Evolutionary conservation across 352 stramenopile genomes (phyloP).

Genomic region (Pythium phragmitis): DNA sequence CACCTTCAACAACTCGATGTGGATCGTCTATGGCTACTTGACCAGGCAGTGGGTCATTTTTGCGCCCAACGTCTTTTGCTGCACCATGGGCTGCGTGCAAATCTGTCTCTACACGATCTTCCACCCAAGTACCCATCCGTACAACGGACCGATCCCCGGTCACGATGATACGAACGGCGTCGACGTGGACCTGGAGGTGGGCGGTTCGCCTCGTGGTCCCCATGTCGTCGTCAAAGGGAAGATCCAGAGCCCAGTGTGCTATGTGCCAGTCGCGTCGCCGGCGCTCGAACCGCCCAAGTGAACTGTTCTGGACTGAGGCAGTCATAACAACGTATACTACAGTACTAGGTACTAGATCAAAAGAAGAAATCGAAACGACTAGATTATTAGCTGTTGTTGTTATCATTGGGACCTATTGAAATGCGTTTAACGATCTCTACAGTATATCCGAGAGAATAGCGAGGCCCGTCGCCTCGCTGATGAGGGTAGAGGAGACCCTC

Average conservation of each 20-base stretch:
- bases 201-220: background rate
- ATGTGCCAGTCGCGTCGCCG: background rate
- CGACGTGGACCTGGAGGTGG: background rate
- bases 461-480: too few relatives aligned
- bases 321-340: too few relatives aligned
- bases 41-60: conserved; percentile 57
- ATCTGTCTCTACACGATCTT: conserved; percentile 45
- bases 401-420: too few relatives aligned
- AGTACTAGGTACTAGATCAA: too few relatives aligned
- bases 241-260: background rate
- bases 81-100: conserved; percentile 36
- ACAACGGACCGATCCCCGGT: conserved; percentile 6
- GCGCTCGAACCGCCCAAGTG: background rate
- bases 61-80: conserved; percentile 41
- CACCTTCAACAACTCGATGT: conserved; percentile 48
- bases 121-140: conserved; percentile 31
- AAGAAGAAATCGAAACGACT: too few relatives aligned
- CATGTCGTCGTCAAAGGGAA: background rate
- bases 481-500: too few relatives aligned
- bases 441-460: too few relatives aligned
- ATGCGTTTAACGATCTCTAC: too few relatives aligned
- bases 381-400: too few relatives aligned
- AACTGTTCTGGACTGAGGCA: too few relatives aligned
- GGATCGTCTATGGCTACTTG: conserved; percentile 44
- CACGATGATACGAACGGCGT: background rate